Conservation (phyloP, 352 stramenopile genomes). For the Phytophthora tubulina region DNA sequence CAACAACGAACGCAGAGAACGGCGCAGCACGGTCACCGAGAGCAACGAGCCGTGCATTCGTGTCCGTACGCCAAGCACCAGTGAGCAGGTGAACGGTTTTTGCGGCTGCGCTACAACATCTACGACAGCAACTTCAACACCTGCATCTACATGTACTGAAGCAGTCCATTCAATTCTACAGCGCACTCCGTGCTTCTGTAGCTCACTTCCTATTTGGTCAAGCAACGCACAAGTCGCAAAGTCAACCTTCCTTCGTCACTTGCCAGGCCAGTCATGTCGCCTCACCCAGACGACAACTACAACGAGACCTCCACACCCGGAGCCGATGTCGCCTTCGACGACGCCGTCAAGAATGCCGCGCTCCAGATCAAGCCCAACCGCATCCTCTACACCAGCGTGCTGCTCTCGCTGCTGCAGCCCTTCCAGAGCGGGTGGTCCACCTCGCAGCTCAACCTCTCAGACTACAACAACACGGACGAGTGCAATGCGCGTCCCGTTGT, state of each 20-base stretch:
- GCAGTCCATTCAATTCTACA: neutral
- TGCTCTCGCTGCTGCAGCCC: constrained; percentile 49
- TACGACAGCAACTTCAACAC: constrained; percentile 8
- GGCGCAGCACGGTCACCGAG: neutral
- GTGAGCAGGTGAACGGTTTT: neutral
- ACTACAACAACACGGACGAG: constrained; percentile 59
- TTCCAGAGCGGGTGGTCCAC: constrained; percentile 69
- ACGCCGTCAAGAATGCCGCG: constrained; percentile 31
- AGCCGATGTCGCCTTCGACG: constrained; percentile 22
- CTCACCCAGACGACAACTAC: constrained; percentile 14
- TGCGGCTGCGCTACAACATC: neutral
- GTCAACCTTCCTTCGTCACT: neutral
- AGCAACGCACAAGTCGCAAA: constrained; percentile 13
- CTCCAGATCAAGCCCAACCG: constrained; percentile 41
- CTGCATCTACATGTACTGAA: too few species aligned
- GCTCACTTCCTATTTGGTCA: constrained; percentile 14
- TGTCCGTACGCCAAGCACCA: neutral
- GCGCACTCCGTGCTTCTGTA: too few species aligned
- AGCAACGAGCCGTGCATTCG: neutral
- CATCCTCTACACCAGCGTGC: constrained; percentile 57
- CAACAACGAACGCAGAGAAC: constrained; percentile 5
- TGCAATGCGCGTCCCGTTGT: constrained; percentile 56
- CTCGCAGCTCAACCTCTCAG: constrained; percentile 71
- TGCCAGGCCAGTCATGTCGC: constrained; percentile 15
- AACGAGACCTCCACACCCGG: constrained; percentile 22